phyloP scores from a whole-genome alignment of 2,329 filamentous ascomycete genomes.

The Ambrosiella xylebori region DNA sequence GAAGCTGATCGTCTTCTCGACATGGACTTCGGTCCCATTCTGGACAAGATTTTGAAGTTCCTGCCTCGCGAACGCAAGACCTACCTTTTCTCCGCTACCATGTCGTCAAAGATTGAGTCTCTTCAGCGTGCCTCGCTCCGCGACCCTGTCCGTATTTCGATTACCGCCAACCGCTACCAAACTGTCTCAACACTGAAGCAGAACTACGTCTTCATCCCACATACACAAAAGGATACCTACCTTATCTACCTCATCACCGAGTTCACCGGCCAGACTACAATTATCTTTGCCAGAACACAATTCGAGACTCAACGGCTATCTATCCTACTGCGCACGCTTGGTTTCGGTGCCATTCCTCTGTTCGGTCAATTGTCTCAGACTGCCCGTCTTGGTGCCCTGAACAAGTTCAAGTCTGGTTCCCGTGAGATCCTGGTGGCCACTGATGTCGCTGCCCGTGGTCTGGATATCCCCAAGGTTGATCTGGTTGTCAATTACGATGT shows the following conservation, averaged over 20 bases:
- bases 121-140: constrained; percentile 76
- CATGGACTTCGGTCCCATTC: constrained; percentile 79
- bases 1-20: constrained; percentile 86
- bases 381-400: constrained; percentile 67
- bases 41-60: constrained; percentile 87
- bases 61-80: constrained; percentile 63
- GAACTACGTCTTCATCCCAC: constrained; percentile 71
- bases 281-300: constrained; percentile 85
- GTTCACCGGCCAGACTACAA: constrained; percentile 66
- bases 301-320: constrained; percentile 77
- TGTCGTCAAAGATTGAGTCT: constrained; percentile 83
- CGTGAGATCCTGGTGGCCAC: constrained; percentile 81
- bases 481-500: constrained; percentile 75
- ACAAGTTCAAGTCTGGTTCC: constrained; percentile 71
- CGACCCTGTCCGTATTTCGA: constrained; percentile 67
- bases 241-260: constrained; percentile 77
- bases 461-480: constrained; percentile 86
- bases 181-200: constrained; percentile 81
- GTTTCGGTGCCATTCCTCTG: constrained; percentile 78
- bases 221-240: constrained; percentile 77
- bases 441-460: constrained; percentile 80
- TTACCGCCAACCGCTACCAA: constrained; percentile 72
- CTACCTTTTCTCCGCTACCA: constrained; percentile 85
- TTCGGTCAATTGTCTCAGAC: constrained; percentile 87
- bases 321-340: constrained; percentile 65